These are phyloP conservation scores for Chenopodium formosanum DNA, from an alignment of 148 eudicot genomes.

Conservation along the genomic window DNA sequence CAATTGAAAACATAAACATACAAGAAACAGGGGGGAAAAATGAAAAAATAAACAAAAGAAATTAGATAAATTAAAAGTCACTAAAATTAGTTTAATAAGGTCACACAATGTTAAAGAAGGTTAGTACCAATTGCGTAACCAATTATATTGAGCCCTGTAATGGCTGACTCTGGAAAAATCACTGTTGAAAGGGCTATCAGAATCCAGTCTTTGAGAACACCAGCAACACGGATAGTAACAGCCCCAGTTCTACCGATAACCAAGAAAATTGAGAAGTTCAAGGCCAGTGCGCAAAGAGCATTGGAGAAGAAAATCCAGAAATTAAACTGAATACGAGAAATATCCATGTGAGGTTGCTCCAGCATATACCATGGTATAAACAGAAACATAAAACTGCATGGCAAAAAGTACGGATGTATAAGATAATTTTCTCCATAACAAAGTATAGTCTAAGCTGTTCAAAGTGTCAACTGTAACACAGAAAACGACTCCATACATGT, in stretches of 20 bases:
- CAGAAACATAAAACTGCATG: conserved; percentile 64
- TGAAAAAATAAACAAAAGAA: not conserved
- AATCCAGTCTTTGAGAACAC: conserved; percentile 92
- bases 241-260: conserved; percentile 95
- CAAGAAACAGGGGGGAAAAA: not conserved
- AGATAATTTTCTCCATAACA: not conserved
- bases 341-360: conserved; percentile 82
- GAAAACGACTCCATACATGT: not conserved
- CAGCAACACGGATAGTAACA: conserved; percentile 89
- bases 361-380: conserved; percentile 88
- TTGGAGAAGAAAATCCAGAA: conserved; percentile 93
- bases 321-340: conserved; percentile 77
- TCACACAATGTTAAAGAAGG: not conserved
- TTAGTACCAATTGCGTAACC: conserved; percentile 83
- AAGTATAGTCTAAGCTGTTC: not conserved
- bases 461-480: not conserved
- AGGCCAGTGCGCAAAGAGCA: conserved; percentile 79
- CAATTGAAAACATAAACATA: conserved; percentile 1
- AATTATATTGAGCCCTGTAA: conserved; percentile 76
- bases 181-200: conserved; percentile 89
- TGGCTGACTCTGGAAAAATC: conserved; percentile 78
- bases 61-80: not conserved
- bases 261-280: conserved; percentile 89
- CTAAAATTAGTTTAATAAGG: not conserved
- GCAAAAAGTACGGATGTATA: not conserved